Evolutionary conservation across 371 early-diverging fungal species (phyloP), one percentile per base, ranked within the genome.

Genomic region (Catenaria anguillulae): DNA sequence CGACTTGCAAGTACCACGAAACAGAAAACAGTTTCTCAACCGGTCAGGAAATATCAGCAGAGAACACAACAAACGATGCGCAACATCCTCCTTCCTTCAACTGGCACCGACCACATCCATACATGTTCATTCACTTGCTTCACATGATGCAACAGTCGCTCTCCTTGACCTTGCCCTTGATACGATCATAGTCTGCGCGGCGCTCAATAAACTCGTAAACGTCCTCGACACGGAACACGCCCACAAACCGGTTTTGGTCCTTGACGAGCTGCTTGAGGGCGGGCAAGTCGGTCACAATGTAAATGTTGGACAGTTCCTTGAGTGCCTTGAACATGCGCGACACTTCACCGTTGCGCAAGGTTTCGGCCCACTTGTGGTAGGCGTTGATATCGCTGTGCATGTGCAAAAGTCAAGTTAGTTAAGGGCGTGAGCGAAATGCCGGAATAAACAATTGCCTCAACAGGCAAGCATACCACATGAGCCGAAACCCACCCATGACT

Each of bases 231-330:
- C 88, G 78, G 69, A 94, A 75, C 15, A 86, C 76, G 10, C 90
- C 91, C 64, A 89, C 84, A 63, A 86, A 96, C 36, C 90, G 79
- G 40, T 74, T 76, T 64, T 84, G 71, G 69, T 93, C 94, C 67
- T 90, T 88, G 55, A 94, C 80, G 61, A 96, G 73, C 36, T 77
- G 83, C 60, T 86, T 77, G 67, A 96, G 75, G 70, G 91, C 91
- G 19, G 76, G 73, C 6, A 90, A 84, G 19, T 80, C 84, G 13
- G 89, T 84, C 55, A 93, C 85, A 60, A 96, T 85, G 65, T 84
- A 96, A 48, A 94, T 75, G 66, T 93, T 92, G 33, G 90, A 92
- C 12, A 96, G 73, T 54, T 92, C 91, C 74, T 93, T 93, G 46
- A 96, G 74, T 0, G 90, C 93, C 10, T 80, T 69, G 68, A 93